Evolutionary conservation across 2,329 filamentous ascomycete genomes (phyloP).

Genomic region (Colletotrichum horii): DNA sequence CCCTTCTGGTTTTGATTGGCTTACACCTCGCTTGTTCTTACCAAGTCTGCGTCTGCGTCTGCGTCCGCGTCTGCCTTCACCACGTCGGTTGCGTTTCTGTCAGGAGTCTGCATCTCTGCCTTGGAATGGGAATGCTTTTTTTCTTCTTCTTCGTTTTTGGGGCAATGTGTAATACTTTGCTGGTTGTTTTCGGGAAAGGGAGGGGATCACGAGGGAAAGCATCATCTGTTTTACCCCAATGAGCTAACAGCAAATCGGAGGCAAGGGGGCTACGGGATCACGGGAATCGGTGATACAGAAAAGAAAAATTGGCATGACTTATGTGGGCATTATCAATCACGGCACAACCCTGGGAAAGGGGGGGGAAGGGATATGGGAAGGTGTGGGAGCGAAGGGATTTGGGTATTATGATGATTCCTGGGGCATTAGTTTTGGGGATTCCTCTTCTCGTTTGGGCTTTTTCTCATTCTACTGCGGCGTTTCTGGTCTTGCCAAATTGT

Average conservation of each 20-base stretch:
- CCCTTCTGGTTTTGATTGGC: background rate
- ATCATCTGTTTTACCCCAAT: background rate
- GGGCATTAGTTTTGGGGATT: background rate
- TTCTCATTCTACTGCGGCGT: background rate
- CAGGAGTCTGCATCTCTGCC: background rate
- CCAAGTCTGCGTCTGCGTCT: background rate
- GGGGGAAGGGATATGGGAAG: background rate
- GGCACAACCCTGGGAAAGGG: background rate
- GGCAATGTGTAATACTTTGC: background rate
- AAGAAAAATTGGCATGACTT: background rate
- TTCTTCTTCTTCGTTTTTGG: background rate
- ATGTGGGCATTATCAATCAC: background rate
- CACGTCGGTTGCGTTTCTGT: background rate
- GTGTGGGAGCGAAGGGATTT: background rate
- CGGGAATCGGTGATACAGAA: background rate
- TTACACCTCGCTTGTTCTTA: background rate
- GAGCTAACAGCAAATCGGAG: background rate
- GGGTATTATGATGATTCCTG: background rate
- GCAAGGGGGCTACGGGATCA: background rate
- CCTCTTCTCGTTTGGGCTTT: background rate
- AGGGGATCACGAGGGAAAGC: background rate
- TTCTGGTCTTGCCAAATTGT: background rate
- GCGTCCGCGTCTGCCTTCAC: background rate
- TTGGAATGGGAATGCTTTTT: background rate
- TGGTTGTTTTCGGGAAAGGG: background rate